Evolutionary conservation across 1,284 basidiomycete genomes (phyloP), one percentile per base, ranked within the genome.

Genomic region (Tylopilus sp.): DNA sequence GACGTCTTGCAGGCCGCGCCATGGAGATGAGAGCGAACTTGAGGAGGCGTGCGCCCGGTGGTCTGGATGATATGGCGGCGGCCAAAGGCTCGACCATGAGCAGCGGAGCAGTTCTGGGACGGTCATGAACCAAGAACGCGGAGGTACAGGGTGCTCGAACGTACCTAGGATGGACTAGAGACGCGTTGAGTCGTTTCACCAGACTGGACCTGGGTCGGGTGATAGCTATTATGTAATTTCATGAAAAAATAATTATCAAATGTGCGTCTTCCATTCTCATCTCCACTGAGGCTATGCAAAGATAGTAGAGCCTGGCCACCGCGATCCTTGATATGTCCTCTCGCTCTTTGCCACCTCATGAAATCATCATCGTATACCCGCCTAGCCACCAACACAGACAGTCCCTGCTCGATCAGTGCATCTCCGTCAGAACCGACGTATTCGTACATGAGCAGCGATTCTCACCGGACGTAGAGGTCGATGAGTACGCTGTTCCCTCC

Each of bases 381-480:
- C 60, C 67, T 29, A 69, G 68, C 36, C 63, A 72, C 53, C 51
- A 56, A 4, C 61, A 55, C 46, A 68, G 70, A 41, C 63, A 65
- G 28, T 46, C 41, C 36, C 67, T 79, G 46, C 55, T 77, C 59
- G 33, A 81, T 60, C 76, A 85, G 58, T 87, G 85, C 63, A 77
- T 75, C 65, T 69, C 76, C 56, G 71, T 89, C 58, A 78, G 84
- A 60, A 77, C 81, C 57, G 72, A 74, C 33, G 86, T 90, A 47
- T 91, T 89, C 68, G 54, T 70, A 36, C 59, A 53, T 26, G 68
- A 69, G 34, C 64, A 70, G 38, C 71, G 73, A 35, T 91, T 90
- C 59, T 75, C 86, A 46, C 66, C 84, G 26, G 84, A 88, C 39
- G 72, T 70, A 9, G 88, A 91, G 66, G 74, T 85, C 55, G 88